These are phyloP conservation scores for Blastomyces silverae DNA, from an alignment of 2,329 filamentous ascomycete species.

Conservation along the genomic window DNA sequence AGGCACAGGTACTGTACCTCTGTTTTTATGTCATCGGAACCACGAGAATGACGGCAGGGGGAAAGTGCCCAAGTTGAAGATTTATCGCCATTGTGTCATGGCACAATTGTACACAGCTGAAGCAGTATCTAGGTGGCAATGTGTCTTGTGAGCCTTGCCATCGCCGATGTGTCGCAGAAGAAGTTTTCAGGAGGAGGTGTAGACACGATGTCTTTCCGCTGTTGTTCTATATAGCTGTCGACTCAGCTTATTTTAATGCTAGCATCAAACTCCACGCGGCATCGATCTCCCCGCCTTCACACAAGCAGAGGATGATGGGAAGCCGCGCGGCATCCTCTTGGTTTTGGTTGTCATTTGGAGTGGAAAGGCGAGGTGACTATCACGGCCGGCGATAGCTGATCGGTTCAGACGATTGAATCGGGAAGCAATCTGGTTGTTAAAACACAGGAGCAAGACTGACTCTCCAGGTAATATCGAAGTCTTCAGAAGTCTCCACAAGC, in stretches of 20 bases:
- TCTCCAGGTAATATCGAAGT: no score
- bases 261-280: background rate
- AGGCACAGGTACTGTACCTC: background rate
- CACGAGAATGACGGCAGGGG: background rate
- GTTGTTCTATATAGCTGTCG: background rate
- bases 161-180: background rate
- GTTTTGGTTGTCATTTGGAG: background rate
- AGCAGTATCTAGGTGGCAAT: background rate
- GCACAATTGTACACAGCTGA: background rate
- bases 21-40: background rate
- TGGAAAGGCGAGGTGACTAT: background rate
- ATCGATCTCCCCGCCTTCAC: background rate
- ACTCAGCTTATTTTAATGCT: background rate
- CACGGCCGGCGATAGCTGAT: background rate
- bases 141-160: background rate
- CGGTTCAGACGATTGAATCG: no score
- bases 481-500: no score
- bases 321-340: background rate
- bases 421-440: no score
- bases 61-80: background rate
- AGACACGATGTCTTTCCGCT: background rate
- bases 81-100: background rate
- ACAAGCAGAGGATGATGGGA: background rate
- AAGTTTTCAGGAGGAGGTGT: no score
- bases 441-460: no score